phyloP scores from a whole-genome alignment of 2,329 filamentous ascomycete species.

The Trichoderma simmonsii region DNA sequence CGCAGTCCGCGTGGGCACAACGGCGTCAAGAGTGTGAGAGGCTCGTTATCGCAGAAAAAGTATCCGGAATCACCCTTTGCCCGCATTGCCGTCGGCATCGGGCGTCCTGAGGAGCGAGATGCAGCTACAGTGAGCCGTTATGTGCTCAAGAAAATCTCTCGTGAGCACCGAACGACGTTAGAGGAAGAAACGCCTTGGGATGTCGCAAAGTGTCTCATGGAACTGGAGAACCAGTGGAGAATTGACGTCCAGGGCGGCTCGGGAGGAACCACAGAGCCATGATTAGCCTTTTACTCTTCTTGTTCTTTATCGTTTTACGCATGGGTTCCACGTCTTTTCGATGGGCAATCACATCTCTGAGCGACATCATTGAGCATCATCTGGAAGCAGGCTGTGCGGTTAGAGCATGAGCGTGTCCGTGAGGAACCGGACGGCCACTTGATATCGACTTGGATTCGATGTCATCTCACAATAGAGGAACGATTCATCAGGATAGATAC shows the following conservation, averaged over 20 bases:
- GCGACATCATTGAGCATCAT: neutral
- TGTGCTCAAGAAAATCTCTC: conserved; percentile 68
- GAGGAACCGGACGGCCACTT: neutral
- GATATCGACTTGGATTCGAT: neutral
- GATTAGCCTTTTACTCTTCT: neutral
- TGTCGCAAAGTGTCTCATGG: conserved; percentile 49
- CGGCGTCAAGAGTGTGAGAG: conserved; percentile 66
- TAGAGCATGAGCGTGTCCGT: neutral
- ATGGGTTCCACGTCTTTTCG: neutral
- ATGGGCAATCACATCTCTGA: neutral
- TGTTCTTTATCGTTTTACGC: neutral
- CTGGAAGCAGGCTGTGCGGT: neutral
- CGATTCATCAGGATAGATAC: neutral
- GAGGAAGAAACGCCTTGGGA: conserved; percentile 50
- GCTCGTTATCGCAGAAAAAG: conserved; percentile 42
- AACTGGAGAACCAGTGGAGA: conserved; percentile 43
- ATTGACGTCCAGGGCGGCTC: conserved; percentile 5
- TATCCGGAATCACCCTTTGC: conserved; percentile 45
- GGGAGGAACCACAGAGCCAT: neutral
- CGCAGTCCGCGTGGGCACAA: conserved; percentile 70
- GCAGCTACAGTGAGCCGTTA: conserved; percentile 67
- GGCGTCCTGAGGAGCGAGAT: conserved; percentile 70
- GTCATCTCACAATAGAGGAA: neutral
- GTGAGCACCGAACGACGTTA: conserved; percentile 48
- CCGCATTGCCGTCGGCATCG: conserved; percentile 80